Conservation (phyloP, 352 stramenopile genomes). For the Globisporangium radiosum region DNA sequence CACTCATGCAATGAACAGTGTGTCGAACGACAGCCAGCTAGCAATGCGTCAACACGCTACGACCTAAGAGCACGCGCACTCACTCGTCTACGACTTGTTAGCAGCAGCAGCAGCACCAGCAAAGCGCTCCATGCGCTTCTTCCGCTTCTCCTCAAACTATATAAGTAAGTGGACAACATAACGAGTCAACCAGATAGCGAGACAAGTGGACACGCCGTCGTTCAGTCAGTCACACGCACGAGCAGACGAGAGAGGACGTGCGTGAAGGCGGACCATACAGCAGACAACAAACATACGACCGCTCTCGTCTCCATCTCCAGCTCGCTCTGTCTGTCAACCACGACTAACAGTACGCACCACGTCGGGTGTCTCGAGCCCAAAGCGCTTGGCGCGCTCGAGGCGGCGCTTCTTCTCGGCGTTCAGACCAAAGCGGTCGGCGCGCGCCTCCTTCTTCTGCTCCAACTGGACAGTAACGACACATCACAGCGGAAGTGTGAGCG, state of each 20-base stretch:
- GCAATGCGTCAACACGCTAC: background rate
- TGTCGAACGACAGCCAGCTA: too few relatives aligned
- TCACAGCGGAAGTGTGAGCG: background rate
- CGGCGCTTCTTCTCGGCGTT: conserved; percentile 77
- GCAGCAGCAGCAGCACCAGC: conserved; percentile 4
- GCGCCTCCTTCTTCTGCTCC: conserved; percentile 75
- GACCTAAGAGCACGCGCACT: too few relatives aligned
- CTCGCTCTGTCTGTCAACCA: too few relatives aligned
- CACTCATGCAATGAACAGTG: background rate
- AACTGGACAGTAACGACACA: conserved; percentile 30
- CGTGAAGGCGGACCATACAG: conserved; percentile 3
- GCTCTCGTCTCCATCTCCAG: too few relatives aligned
- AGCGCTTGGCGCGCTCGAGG: conserved; percentile 79
- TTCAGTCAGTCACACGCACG: background rate
- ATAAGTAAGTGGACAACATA: conserved; percentile 10
- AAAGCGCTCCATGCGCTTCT: conserved; percentile 71
- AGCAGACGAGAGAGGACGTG: too few relatives aligned
- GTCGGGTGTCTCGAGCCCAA: conserved; percentile 75
- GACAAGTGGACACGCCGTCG: background rate
- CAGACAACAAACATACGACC: too few relatives aligned
- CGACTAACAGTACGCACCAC: conserved; percentile 34
- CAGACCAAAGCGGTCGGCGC: conserved; percentile 75
- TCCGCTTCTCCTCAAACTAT: conserved; percentile 71
- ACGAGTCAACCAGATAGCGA: conserved; percentile 2
- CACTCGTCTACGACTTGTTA: conserved; percentile 7